Evolutionary conservation across 768 basidiomycete genomes (phyloP).

Genomic region (Suillus spraguei): DNA sequence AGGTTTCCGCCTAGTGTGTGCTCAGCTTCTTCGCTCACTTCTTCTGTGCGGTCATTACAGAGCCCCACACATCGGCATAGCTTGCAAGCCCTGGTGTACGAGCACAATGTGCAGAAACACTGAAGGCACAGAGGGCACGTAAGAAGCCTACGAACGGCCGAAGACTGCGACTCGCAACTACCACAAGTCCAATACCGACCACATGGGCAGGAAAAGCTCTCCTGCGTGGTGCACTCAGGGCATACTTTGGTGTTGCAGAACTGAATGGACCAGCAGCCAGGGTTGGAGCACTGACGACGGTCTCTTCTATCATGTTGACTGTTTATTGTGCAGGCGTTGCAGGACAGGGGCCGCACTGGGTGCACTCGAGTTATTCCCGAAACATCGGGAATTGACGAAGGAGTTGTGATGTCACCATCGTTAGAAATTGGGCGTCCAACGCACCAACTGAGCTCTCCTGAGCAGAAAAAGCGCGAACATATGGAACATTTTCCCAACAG

Average conservation of each 20-base stretch:
- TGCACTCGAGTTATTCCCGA: not conserved
- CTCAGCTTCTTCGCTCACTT: not conserved
- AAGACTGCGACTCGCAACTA: conserved; percentile 1
- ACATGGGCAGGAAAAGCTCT: conserved; percentile 8
- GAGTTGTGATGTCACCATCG: no score
- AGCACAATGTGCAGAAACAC: conserved; percentile 1
- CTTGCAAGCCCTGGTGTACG: not conserved
- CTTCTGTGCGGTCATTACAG: conserved; percentile 13
- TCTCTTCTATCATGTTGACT: no score
- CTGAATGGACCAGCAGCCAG: conserved; percentile 2
- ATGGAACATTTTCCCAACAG: not conserved
- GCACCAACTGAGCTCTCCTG: not conserved
- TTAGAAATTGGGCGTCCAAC: not conserved
- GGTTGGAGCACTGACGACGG: not conserved
- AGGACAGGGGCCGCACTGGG: not conserved
- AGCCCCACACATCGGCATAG: not conserved
- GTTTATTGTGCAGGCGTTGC: not conserved
- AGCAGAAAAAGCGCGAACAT: not conserved
- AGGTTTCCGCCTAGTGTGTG: not conserved
- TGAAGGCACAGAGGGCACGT: conserved; percentile 4
- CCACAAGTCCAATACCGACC: conserved; percentile 8
- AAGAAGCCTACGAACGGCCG: not conserved
- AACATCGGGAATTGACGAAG: not conserved
- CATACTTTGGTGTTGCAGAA: not conserved
- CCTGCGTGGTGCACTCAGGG: conserved; percentile 5